phyloP scores from a whole-genome alignment of 164 flowering plant species.

The Sextonia rubra region DNA sequence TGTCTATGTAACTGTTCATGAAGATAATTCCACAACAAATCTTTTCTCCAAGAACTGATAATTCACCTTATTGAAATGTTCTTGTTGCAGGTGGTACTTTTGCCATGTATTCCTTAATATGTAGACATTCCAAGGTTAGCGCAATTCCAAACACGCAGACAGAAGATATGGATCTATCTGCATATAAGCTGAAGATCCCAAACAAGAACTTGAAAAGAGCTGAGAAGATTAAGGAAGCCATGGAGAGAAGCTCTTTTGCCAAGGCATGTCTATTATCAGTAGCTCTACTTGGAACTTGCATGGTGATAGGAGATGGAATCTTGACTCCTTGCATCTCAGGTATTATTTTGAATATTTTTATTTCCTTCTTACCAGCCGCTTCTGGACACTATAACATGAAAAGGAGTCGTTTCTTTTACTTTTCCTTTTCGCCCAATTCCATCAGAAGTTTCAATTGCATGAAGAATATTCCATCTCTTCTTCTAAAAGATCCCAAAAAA shows the following conservation, averaged over 20 bases:
- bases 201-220: conserved; percentile 19
- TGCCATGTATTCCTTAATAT: conserved; percentile 24
- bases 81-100: conserved; percentile 21
- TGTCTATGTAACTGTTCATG: not conserved
- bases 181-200: conserved; percentile 12
- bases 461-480: not conserved
- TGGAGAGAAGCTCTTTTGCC: conserved; percentile 14
- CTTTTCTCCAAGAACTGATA: too few species aligned
- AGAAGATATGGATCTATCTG: conserved; percentile 11
- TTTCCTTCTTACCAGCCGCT: not conserved
- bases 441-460: not conserved
- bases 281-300: conserved; percentile 23
- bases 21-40: not conserved
- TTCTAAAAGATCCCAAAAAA: not conserved
- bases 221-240: conserved; percentile 15
- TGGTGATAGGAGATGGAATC: conserved; percentile 28
- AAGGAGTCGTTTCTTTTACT: too few species aligned
- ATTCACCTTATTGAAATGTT: not conserved
- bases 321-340: conserved; percentile 29
- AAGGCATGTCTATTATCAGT: conserved; percentile 5
- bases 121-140: conserved; percentile 16
- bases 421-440: not conserved
- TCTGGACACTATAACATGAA: too few species aligned
- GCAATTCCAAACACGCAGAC: conserved; percentile 16
- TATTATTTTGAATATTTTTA: not conserved